phyloP scores from a whole-genome alignment of 1,284 basidiomycete species.

The Vanrija pseudolonga region DNA sequence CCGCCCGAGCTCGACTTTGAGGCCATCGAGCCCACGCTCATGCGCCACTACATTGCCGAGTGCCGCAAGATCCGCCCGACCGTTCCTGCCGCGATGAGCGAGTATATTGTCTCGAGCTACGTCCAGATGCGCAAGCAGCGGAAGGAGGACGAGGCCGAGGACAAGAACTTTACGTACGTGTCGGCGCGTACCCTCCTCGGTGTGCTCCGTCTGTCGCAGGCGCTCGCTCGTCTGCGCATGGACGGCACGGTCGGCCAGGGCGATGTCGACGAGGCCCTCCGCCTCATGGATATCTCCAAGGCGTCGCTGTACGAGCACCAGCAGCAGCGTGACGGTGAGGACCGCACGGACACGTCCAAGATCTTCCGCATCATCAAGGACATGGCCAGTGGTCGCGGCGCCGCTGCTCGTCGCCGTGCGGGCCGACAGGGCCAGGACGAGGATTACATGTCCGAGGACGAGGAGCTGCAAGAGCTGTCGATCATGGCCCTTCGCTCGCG shows the following conservation, averaged over 20 bases:
- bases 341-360: constrained; percentile 72
- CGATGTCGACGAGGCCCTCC: constrained; percentile 95
- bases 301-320: constrained; percentile 76
- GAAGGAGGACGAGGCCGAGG: constrained; percentile 84
- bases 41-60: constrained; percentile 94
- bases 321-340: constrained; percentile 58
- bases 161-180: constrained; percentile 88
- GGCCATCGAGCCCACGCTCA: constrained; percentile 74
- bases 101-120: constrained; percentile 92
- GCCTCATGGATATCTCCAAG: constrained; percentile 95
- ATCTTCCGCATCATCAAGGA: constrained; percentile 86
- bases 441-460: constrained; percentile 61
- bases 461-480: constrained; percentile 59
- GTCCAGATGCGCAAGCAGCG: constrained; percentile 89
- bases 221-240: constrained; percentile 85
- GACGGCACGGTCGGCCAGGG: constrained; percentile 71
- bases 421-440: constrained; percentile 45
- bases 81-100: constrained; percentile 80
- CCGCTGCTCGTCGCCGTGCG: constrained; percentile 42
- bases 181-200: constrained; percentile 96
- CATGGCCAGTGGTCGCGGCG: constrained; percentile 59
- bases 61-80: constrained; percentile 86
- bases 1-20: constrained; percentile 78
- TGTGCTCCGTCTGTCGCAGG: constrained; percentile 89
- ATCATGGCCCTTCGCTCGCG: constrained; percentile 81